Evolutionary conservation across 2,329 filamentous ascomycete species (phyloP), one percentile per base, ranked within the genome.

Genomic region (Talaromyces sp.): DNA sequence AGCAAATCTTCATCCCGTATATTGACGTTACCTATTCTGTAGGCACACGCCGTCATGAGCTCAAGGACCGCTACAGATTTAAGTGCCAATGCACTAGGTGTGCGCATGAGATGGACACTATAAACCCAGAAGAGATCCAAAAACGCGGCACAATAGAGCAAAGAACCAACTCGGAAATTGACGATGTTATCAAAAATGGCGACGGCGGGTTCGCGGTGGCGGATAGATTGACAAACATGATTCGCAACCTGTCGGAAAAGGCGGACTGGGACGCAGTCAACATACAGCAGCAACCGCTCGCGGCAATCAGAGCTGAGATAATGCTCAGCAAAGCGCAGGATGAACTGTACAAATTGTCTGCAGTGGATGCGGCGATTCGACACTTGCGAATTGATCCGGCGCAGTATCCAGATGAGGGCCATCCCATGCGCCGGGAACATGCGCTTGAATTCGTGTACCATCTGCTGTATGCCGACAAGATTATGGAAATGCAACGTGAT

Each of bases 1-100:
- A 86, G 35, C 86, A 90, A 71, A 79, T 89, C 35, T 85, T 82
- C 69, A 85, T 89, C 66, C 85, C 86, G 3, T 90, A 90, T 70
- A 79, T 87, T 67, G 87, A 89, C 69, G 78, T 78, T 41, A 86
- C 83, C 0, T 81, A 83, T 45, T 82, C 85, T 0, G 80, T 79
- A 31, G 69, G 75, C 9, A 76, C 78, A n/a, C 83, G 87, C 3
- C 84, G 83, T 67, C 74, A 73, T 2, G 83, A 87, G 69, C 79
- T 89, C 1, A 74, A 75, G 56, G 74, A 79, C 27, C 80, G 83
- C 33, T 89, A 87, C 76, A 86, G 83, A 72, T 89, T 89, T 73
- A 76, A 74, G 14, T 89, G 87, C 74, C 71, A 71, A 47, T 89
- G 87, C 70, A 66, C 70, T 6, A 84, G 83, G 72, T 89, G 86